These are phyloP conservation scores for Cunninghamia lanceolata DNA, from an alignment of 75 land plant genomes.

Conservation along the genomic window DNA sequence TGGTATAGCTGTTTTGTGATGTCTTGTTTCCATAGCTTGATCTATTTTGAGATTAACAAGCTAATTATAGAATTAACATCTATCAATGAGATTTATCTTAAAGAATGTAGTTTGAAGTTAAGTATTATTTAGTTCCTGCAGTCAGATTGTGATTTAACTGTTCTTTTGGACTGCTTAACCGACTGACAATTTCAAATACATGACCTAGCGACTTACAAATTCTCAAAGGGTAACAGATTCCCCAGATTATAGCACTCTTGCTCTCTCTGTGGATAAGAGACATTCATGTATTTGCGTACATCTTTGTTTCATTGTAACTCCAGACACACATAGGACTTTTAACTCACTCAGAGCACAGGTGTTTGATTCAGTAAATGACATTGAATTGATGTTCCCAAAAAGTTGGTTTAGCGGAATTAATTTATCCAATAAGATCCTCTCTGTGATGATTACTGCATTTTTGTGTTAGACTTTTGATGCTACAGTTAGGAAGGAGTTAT, in stretches of 20 bases:
- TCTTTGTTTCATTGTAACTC: background rate
- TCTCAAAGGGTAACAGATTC: background rate
- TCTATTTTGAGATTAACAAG: background rate
- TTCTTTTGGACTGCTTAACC: constrained; percentile 1
- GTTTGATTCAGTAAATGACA: background rate
- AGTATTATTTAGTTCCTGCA: background rate
- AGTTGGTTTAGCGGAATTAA: background rate
- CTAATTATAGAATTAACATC: background rate
- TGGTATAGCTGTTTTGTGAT: constrained; percentile 8
- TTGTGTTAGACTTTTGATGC: background rate
- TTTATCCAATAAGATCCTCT: background rate
- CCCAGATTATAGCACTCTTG: background rate
- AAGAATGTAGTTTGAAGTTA: background rate
- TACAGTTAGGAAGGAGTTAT: background rate
- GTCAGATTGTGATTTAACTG: background rate
- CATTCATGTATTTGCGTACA: background rate
- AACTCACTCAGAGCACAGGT: background rate
- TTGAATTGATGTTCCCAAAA: background rate
- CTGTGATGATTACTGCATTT: background rate
- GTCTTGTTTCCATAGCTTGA: background rate
- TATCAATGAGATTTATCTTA: background rate
- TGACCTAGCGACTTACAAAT: background rate
- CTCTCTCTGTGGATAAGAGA: background rate
- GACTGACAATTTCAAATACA: background rate
- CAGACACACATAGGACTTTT: background rate